These are phyloP conservation scores for Annulohypoxylon bovei DNA, from an alignment of 495 filamentous ascomycete genomes.

Conservation along the genomic window DNA sequence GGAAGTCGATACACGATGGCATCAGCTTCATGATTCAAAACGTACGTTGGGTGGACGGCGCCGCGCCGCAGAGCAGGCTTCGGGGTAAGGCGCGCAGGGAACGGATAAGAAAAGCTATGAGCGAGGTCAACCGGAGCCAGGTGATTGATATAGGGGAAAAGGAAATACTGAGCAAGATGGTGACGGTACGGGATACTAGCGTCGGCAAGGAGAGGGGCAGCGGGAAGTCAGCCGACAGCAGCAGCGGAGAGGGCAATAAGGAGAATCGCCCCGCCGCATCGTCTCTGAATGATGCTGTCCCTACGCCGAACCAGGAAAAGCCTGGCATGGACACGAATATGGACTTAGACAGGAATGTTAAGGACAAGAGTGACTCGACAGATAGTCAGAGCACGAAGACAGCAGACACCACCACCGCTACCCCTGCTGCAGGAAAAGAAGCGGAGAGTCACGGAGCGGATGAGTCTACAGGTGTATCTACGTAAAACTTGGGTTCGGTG, in stretches of 20 bases:
- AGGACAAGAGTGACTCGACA: slow-evolving; percentile 33
- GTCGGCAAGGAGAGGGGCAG: slow-evolving; percentile 15
- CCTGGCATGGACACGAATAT: slow-evolving; percentile 22
- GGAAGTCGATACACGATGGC: slow-evolving; percentile 74
- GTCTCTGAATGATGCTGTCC: background rate
- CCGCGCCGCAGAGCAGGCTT: slow-evolving; percentile 66
- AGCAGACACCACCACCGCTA: background rate
- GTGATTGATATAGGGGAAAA: slow-evolving; percentile 42
- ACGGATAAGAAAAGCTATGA: slow-evolving; percentile 58
- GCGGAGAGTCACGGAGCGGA: background rate
- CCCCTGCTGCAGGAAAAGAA: background rate
- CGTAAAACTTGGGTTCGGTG: background rate
- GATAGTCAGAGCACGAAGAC: slow-evolving; percentile 19
- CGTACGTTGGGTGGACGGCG: slow-evolving; percentile 80
- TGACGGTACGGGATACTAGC: slow-evolving; percentile 20
- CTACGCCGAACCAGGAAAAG: slow-evolving; percentile 18
- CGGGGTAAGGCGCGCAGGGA: slow-evolving; percentile 59
- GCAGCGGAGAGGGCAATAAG: slow-evolving; percentile 53
- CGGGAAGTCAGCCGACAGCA: slow-evolving; percentile 23
- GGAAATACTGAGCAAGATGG: slow-evolving; percentile 30
- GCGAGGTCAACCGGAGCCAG: slow-evolving; percentile 52
- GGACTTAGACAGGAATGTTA: slow-evolving; percentile 8
- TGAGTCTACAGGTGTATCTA: slow-evolving; percentile 7
- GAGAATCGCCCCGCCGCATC: slow-evolving; percentile 49
- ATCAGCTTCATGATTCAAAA: slow-evolving; percentile 85